Evolutionary conservation across 768 basidiomycete genomes (phyloP), one percentile per base, ranked within the genome.

Genomic region (Dendrothele bispora): DNA sequence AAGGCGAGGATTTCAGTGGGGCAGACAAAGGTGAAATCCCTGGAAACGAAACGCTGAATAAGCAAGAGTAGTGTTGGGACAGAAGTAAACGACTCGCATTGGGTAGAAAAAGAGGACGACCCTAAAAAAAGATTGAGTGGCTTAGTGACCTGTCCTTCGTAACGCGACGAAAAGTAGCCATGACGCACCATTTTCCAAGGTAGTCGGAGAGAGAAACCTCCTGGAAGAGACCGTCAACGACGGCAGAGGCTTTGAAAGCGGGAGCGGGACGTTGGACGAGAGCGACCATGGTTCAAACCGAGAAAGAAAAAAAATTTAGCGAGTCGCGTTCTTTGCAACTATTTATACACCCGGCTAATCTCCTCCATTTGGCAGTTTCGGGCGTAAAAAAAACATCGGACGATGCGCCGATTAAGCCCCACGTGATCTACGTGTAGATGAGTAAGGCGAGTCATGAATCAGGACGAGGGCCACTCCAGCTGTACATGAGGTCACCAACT

Each of bases 1-100:
- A 94, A 97, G 1, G 93, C 94, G 39, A 95, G 80, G 62, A 97
- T 95, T 69, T 95, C 94, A 48, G 92, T 94, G n/a, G 91, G 91
- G 71, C 91, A 95, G 58, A 90, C 88, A 56, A 89, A 90, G 30
- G 90, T 91, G 68, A 90, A 91, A 61, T 89, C 88, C 75, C 87
- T 91, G 52, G 21, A 32, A 51, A 36, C 45, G 6, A 40, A 34
- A 32, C 21, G 27, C 12, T 57, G 43, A 14, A 28, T 46, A 22
- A 15, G 24, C 29, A 24, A 21, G 28, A 22, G 22, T 11, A 15
- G 22, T 15, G 7, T 21, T 39, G 14, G 20, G 26, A 35, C 21
- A 15, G 44, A n/a, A 52, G 40, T 3, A 54, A 30, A 49, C 41
- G n/a, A 67, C 86, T 54, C 71, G 91, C 89, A 95, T 81, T 5